phyloP scores from a whole-genome alignment of 371 early-diverging fungal genomes.

The Mortierella sp. region DNA sequence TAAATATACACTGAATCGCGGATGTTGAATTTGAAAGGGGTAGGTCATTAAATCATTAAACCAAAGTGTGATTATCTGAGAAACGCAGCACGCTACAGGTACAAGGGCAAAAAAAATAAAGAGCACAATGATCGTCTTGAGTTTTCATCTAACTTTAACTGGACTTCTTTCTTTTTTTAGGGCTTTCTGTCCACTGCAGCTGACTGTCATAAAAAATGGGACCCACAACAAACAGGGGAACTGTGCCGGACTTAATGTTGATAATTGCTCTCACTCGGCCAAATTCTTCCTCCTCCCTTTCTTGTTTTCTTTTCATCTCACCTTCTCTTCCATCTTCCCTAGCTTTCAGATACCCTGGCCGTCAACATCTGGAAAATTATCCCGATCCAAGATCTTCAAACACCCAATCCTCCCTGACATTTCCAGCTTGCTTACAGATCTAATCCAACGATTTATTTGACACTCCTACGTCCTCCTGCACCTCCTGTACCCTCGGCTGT shows the following conservation, averaged over 20 bases:
- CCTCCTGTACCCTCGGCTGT: background rate
- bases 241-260: background rate
- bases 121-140: background rate
- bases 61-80: background rate
- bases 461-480: background rate
- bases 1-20: background rate
- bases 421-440: background rate
- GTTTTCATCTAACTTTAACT: background rate
- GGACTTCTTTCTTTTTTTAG: conserved; percentile 3
- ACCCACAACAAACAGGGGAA: background rate
- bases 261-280: too few relatives aligned
- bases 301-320: background rate
- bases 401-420: background rate
- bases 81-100: too few relatives aligned
- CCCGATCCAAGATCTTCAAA: background rate
- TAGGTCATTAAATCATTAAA: too few relatives aligned
- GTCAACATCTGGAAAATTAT: background rate
- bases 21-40: background rate
- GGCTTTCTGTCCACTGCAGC: background rate
- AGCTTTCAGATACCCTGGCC: conserved; percentile 1
- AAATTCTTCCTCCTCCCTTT: background rate
- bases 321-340: background rate
- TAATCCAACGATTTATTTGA: background rate
- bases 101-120: background rate
- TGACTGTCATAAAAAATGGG: background rate